phyloP scores from a whole-genome alignment of 768 basidiomycete genomes.

The Pulveroboletus sp. region DNA sequence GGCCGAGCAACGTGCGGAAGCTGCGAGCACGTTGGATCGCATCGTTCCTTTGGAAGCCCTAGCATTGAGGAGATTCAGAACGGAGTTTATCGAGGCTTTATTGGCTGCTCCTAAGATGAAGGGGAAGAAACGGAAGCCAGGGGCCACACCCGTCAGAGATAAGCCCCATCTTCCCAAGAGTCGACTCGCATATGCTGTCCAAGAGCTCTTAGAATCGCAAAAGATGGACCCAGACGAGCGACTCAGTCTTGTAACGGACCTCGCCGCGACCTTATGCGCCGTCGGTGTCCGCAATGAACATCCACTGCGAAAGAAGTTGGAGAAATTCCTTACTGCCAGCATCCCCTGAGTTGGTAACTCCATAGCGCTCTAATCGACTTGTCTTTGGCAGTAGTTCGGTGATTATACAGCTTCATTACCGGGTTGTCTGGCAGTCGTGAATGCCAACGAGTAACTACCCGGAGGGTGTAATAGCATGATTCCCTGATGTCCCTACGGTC shows the following conservation, averaged over 20 bases:
- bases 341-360: constrained; percentile 1
- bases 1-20: constrained; percentile 70
- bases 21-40: constrained; percentile 63
- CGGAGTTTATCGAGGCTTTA: constrained; percentile 66
- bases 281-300: constrained; percentile 60
- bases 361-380: neutral
- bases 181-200: constrained; percentile 63
- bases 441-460: neutral
- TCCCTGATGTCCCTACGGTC: constrained; percentile 9
- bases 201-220: constrained; percentile 55
- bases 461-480: neutral
- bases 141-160: constrained; percentile 38
- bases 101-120: constrained; percentile 64
- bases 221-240: constrained; percentile 44
- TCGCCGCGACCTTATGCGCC: constrained; percentile 46
- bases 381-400: neutral
- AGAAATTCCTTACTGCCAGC: constrained; percentile 42
- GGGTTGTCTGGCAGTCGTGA: neutral
- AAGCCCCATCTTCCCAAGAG: constrained; percentile 50
- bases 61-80: constrained; percentile 67
- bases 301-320: constrained; percentile 62
- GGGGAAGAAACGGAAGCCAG: constrained; percentile 43
- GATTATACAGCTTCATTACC: constrained; percentile 3
- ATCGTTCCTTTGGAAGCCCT: constrained; percentile 60
- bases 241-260: constrained; percentile 41